Evolutionary conservation across 345 rosid species (phyloP).

Genomic region (Populus alba): DNA sequence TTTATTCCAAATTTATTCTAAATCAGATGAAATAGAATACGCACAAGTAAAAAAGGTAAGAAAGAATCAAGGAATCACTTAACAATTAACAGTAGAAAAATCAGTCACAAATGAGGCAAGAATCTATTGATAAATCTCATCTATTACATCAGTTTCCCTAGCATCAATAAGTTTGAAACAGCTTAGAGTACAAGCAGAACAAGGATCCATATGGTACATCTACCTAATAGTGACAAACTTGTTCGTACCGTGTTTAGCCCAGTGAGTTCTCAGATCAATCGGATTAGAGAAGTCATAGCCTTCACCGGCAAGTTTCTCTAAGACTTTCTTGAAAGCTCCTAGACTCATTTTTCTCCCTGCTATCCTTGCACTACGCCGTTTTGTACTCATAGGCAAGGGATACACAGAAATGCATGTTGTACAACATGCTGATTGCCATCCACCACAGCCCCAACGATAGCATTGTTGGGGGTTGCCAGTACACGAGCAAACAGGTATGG

Average conservation of each 20-base stretch:
- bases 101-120: not conserved
- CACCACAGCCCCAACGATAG: conserved; percentile 99
- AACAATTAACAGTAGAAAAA: not conserved
- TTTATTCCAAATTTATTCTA: not conserved
- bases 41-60: not conserved
- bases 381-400: conserved; percentile 94
- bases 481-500: conserved; percentile 88
- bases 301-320: conserved; percentile 91
- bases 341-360: conserved; percentile 98
- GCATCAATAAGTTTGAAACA: not conserved
- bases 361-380: conserved; percentile 89
- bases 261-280: conserved; percentile 82
- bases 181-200: not conserved
- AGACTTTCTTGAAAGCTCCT: conserved; percentile 94
- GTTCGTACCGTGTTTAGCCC: conserved; percentile 99
- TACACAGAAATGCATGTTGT: conserved; percentile 85
- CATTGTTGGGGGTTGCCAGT: conserved; percentile 92
- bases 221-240: conserved; percentile 98
- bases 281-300: conserved; percentile 72
- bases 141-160: not conserved
- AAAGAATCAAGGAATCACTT: not conserved
- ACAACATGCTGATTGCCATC: conserved; percentile 98
- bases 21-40: not conserved
- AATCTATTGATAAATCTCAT: not conserved
- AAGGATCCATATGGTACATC: conserved; percentile 18